Evolutionary conservation across 1,284 basidiomycete species (phyloP).

Genomic region (Mycena sp.): DNA sequence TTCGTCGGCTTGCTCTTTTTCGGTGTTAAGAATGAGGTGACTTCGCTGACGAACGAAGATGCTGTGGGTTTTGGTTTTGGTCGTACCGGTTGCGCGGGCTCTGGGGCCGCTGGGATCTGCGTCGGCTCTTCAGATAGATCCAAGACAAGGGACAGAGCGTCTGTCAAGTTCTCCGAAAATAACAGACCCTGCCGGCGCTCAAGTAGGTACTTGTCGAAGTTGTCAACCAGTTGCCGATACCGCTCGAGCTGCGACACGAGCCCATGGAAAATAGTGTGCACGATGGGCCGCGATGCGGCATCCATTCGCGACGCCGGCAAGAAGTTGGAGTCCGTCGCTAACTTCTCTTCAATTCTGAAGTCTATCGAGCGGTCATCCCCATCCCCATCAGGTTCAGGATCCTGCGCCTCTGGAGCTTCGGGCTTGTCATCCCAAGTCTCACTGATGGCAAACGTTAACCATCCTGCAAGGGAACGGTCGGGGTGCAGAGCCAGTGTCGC

Average conservation of each 20-base stretch:
- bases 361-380: conserved; percentile 85
- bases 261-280: conserved; percentile 83
- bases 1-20: conserved; percentile 68
- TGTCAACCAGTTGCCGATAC: conserved; percentile 78
- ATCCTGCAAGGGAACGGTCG: conserved; percentile 87
- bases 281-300: conserved; percentile 77
- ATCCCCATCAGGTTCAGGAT: conserved; percentile 46
- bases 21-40: conserved; percentile 78
- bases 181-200: conserved; percentile 91
- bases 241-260: conserved; percentile 84
- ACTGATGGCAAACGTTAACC: conserved; percentile 78
- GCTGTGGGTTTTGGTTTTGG: conserved; percentile 64
- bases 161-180: conserved; percentile 93
- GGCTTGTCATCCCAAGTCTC: conserved; percentile 39
- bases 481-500: conserved; percentile 86
- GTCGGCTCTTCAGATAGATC: conserved; percentile 64
- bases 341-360: conserved; percentile 72
- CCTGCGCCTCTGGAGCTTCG: conserved; percentile 45
- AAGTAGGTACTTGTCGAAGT: conserved; percentile 87
- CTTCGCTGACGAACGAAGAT: conserved; percentile 62
- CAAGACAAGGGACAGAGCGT: conserved; percentile 83
- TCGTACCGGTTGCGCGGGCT: conserved; percentile 45
- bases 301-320: conserved; percentile 76
- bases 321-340: conserved; percentile 66
- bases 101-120: conserved; percentile 38